A percentile compares a stretch with the other conserved stretches of the same genome.
Conservation (phyloP, 2,329 filamentous ascomycete genomes). For the Penicillium sp. region DNA sequence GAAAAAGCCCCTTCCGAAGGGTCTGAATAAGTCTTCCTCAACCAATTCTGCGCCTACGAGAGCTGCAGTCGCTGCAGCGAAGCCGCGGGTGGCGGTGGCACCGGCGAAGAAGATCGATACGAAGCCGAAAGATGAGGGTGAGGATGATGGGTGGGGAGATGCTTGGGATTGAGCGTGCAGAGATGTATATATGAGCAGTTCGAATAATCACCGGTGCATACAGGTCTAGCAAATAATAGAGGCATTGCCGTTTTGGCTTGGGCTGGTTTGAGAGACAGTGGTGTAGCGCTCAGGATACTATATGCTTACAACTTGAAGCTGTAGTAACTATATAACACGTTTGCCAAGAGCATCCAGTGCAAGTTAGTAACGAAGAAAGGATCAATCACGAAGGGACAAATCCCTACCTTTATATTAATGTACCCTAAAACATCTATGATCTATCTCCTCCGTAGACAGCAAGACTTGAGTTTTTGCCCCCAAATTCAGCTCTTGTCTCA, state of each 20-base stretch:
- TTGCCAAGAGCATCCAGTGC: too few species aligned
- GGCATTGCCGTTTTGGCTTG: too few species aligned
- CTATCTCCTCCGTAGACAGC: too few species aligned
- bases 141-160: conserved; percentile 54
- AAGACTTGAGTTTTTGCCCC: too few species aligned
- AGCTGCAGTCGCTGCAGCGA: conserved; percentile 39
- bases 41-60: conserved; percentile 41
- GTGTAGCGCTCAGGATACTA: not conserved
- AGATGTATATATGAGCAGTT: conserved; percentile 8
- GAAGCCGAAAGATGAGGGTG: conserved; percentile 57
- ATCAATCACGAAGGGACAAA: too few species aligned
- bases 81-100: conserved; percentile 53
- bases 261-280: too few species aligned
- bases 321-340: too few species aligned
- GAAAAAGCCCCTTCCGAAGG: conserved; percentile 79
- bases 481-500: too few species aligned
- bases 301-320: too few species aligned
- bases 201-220: not conserved
- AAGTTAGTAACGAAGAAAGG: too few species aligned
- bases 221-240: not conserved
- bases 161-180: conserved; percentile 47
- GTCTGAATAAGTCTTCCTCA: conserved; percentile 66
- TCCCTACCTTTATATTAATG: too few species aligned
- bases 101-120: conserved; percentile 70
- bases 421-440: too few species aligned